A percentile compares a stretch with the other conserved stretches of the same genome.
phyloP scores from a whole-genome alignment of 495 filamentous ascomycete genomes.

The Xylaria scruposa region DNA sequence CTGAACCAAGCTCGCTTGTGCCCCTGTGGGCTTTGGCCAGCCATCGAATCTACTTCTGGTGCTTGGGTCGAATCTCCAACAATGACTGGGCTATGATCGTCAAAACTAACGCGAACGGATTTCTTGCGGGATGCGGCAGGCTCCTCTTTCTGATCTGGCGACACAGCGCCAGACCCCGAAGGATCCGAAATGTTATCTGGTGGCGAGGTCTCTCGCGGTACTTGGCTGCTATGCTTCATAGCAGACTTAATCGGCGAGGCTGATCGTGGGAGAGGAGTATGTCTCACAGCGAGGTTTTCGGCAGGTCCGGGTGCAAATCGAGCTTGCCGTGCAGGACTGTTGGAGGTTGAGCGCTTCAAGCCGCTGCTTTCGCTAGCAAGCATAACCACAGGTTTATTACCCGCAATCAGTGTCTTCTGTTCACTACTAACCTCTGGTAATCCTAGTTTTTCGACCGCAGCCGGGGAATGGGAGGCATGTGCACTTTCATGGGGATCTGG shows the following conservation, averaged over 20 bases:
- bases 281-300: conserved; percentile 63
- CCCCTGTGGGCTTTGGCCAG: conserved; percentile 57
- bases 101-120: conserved; percentile 82
- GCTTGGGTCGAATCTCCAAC: conserved; percentile 65
- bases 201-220: conserved; percentile 53
- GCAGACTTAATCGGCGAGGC: conserved; percentile 88
- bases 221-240: conserved; percentile 69
- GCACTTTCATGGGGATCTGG: background rate
- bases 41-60: conserved; percentile 56
- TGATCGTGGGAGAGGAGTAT: conserved; percentile 80
- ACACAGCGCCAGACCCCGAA: conserved; percentile 36
- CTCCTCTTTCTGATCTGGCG: conserved; percentile 57
- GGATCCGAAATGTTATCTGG: conserved; percentile 51
- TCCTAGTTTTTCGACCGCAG: background rate
- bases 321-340: conserved; percentile 62
- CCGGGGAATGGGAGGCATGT: background rate
- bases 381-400: conserved; percentile 34
- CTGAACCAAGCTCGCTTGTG: conserved; percentile 61
- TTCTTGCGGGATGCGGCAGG: conserved; percentile 65
- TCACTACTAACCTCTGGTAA: conserved; percentile 17
- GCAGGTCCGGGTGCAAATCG: conserved; percentile 67
- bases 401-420: conserved; percentile 19
- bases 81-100: conserved; percentile 66
- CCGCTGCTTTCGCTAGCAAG: conserved; percentile 28
- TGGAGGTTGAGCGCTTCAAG: conserved; percentile 42